Percentiles rank a stretch among this genome's conserved stretches.
phyloP scores from a whole-genome alignment of 495 filamentous ascomycete genomes.

The Pyrenopolyporus hunteri region DNA sequence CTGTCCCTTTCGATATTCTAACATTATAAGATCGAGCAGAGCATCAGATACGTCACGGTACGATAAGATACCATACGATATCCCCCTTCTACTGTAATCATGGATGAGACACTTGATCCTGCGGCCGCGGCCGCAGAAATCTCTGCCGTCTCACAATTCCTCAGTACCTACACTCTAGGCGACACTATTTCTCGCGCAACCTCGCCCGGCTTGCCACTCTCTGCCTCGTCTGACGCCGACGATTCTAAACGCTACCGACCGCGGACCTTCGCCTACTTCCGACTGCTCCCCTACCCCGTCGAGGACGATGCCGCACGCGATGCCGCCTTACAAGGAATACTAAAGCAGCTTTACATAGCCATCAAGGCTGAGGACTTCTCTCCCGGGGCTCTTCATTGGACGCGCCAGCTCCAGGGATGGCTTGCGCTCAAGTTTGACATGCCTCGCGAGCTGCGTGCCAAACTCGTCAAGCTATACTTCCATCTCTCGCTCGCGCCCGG shows the following conservation, averaged over 20 bases:
- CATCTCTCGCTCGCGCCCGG: conserved; percentile 91
- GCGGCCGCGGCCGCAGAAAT: conserved; percentile 29
- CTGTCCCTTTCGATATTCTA: conserved; percentile 4
- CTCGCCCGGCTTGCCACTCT: conserved; percentile 49
- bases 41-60: background rate
- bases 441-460: conserved; percentile 77
- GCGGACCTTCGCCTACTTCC: conserved; percentile 89
- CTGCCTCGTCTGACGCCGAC: conserved; percentile 41
- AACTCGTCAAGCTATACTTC: conserved; percentile 89
- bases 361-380: conserved; percentile 92
- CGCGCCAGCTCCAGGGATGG: conserved; percentile 94
- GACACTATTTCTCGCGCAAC: conserved; percentile 58
- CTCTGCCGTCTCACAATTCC: conserved; percentile 36
- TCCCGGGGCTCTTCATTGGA: conserved; percentile 95
- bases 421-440: conserved; percentile 96
- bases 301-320: conserved; percentile 78
- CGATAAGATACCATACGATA: background rate
- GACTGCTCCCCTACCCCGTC: conserved; percentile 82
- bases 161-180: conserved; percentile 37
- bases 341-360: conserved; percentile 90
- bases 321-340: conserved; percentile 77
- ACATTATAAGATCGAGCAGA: background rate
- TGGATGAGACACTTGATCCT: conserved; percentile 44
- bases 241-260: conserved; percentile 73
- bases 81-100: conserved; percentile 13